phyloP scores from a whole-genome alignment of 2,329 filamentous ascomycete genomes.

The Pestalotiopsis sp. region DNA sequence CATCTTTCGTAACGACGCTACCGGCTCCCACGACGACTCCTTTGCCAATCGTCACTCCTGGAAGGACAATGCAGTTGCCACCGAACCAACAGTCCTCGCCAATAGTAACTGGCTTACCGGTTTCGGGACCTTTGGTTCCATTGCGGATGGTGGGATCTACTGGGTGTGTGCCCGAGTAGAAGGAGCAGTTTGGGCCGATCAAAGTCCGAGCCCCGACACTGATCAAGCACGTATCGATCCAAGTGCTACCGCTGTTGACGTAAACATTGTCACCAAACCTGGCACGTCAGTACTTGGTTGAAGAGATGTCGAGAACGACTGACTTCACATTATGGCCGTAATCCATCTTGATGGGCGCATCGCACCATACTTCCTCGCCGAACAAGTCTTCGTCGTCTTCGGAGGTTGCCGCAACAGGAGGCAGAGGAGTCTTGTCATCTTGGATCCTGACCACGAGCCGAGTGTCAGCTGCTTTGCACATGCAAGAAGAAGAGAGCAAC shows the following conservation, averaged over 20 bases:
- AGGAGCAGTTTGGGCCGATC: conserved; percentile 75
- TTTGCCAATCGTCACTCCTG: conserved; percentile 77
- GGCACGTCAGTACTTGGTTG: conserved; percentile 12
- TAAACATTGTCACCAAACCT: conserved; percentile 71
- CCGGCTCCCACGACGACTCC: conserved; percentile 78
- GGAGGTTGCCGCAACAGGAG: conserved; percentile 55
- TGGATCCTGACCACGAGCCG: conserved; percentile 54
- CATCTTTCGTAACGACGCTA: conserved; percentile 79
- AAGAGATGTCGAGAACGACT: conserved; percentile 13
- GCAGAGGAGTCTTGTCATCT: conserved; percentile 64
- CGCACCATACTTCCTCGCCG: conserved; percentile 67
- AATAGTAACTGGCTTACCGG: conserved; percentile 72
- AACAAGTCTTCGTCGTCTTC: conserved; percentile 69
- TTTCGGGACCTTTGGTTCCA: conserved; percentile 75
- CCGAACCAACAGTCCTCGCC: conserved; percentile 84
- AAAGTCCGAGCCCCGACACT: conserved; percentile 77
- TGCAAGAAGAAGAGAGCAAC: not conserved
- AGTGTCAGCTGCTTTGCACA: not conserved
- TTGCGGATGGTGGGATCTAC: conserved; percentile 75
- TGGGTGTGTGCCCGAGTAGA: conserved; percentile 78
- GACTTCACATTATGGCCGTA: conserved; percentile 76
- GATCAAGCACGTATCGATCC: conserved; percentile 77
- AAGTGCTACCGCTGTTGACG: conserved; percentile 74
- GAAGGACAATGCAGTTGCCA: conserved; percentile 70
- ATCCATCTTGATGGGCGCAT: conserved; percentile 71